Base-by-base conservation (phyloP, 495 filamentous ascomycete species). In the Tuber umbilicatum region DNA sequence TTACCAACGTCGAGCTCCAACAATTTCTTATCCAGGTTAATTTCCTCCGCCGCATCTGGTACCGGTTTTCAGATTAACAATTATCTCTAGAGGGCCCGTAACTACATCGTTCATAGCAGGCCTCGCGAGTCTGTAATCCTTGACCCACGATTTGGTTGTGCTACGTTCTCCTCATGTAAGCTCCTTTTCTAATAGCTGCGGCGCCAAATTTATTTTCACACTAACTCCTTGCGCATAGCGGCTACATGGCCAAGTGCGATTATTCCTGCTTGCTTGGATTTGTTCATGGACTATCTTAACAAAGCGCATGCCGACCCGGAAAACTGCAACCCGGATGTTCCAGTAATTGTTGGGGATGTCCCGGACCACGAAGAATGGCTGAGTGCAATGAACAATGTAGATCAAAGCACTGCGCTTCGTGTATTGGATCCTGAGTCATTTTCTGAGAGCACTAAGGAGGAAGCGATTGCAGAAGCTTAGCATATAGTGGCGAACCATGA, bases 161-260 rank as follows among this genome's bases (percentile, higher is more conserved):
- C 78, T 39, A 80, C 77, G 37, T 80, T 78, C 68, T 80, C 78
- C n/a, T 71, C 78, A 5, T 78, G 73, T 74, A 74, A 70, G 77
- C 39, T 27, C 39, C 19, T 50, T 31, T 14, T 35, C 43, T n/a
- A 41, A n/a, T 73, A 41, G 70, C 70, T 27, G 35, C 14, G 27
- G 2, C 55, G 17, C 16, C 14, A 35, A 14, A 31, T 19, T 68
- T 55, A 50, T 23, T 50, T 45, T 39, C 35, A 50, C 41, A 69
- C 70, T 41, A 16, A 45, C 23, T 7, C n/a, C 23, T 70, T 68
- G 31, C 7, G 39, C 72, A 39, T 27, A 79, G 77, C 50, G 7
- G 74, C 72, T 37, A 78, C 70, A 76, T 78, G 64, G 69, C 64
- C 77, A 12, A 76, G 74, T 31, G 77, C 77, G 35, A 79, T 79